Percentiles rank a stretch among this genome's conserved stretches.
Evolutionary conservation across 129 eudicot genomes (phyloP).

Genomic region (Deinandra increscens): DNA sequence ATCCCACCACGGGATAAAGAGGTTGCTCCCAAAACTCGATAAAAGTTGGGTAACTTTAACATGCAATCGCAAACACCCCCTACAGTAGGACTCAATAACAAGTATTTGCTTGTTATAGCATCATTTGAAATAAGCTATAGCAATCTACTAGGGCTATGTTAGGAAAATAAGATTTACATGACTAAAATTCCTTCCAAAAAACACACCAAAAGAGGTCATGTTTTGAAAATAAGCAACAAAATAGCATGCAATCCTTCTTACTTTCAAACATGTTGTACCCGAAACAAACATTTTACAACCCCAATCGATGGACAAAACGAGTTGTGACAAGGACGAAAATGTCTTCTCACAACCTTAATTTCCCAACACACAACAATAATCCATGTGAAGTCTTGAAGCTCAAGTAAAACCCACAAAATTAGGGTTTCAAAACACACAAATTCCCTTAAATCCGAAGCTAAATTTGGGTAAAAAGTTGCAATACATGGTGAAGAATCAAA

Average conservation of each 20-base stretch:
- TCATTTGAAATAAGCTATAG: background rate
- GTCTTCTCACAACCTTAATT: slow-evolving; percentile 20
- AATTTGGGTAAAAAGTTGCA: slow-evolving; percentile 6
- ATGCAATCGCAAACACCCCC: slow-evolving; percentile 1
- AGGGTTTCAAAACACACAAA: slow-evolving; percentile 22
- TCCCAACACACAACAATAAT: slow-evolving; percentile 11
- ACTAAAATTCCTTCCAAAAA: slow-evolving; percentile 8
- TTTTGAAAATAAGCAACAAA: slow-evolving; percentile 7
- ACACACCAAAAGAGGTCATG: background rate
- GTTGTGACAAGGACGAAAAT: background rate
- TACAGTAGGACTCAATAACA: background rate
- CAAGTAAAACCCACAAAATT: slow-evolving; percentile 18
- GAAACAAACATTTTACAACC: background rate
- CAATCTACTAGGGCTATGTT: slow-evolving; percentile 17
- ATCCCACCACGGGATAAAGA: too few relatives aligned
- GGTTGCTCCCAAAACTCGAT: too few relatives aligned
- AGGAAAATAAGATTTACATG: slow-evolving; percentile 15
- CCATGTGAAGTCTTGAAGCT: background rate
- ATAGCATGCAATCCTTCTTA: background rate
- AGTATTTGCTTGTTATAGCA: background rate
- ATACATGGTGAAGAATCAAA: background rate
- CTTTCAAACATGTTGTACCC: background rate
- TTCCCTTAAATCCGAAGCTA: background rate
- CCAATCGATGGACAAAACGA: background rate
- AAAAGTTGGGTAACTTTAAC: background rate